Percentiles rank a stretch among this genome's conserved stretches.
These are phyloP conservation scores for Fusarium chlamydosporum DNA, from an alignment of 2,329 filamentous ascomycete genomes.

Conservation along the genomic window DNA sequence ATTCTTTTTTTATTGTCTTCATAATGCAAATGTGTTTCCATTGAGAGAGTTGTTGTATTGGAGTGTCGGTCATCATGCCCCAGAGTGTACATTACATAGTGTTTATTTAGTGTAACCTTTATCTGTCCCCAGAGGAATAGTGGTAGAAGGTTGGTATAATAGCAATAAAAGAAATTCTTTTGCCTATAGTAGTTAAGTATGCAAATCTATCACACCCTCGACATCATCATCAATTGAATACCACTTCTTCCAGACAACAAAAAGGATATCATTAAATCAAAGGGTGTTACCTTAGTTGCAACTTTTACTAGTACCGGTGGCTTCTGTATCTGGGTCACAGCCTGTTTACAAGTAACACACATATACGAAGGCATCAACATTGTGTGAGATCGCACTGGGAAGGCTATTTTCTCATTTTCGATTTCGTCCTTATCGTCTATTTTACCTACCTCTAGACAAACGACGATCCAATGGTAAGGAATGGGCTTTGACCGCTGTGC, in stretches of 20 bases:
- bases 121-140: too few species aligned
- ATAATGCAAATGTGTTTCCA: too few species aligned
- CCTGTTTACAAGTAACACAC: slow-evolving; percentile 30
- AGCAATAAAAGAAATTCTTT: too few species aligned
- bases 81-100: too few species aligned
- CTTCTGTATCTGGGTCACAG: slow-evolving; percentile 38
- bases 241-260: slow-evolving; percentile 33
- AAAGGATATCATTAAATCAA: slow-evolving; percentile 8
- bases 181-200: too few species aligned
- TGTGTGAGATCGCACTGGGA: slow-evolving; percentile 33
- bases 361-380: slow-evolving; percentile 26
- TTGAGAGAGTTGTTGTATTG: too few species aligned
- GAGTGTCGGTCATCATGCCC: too few species aligned
- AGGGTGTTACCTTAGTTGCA: slow-evolving; percentile 12
- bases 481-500: too few species aligned
- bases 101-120: too few species aligned
- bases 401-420: slow-evolving; percentile 31
- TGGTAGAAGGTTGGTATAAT: too few species aligned
- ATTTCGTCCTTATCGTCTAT: slow-evolving; percentile 53
- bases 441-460: slow-evolving; percentile 50
- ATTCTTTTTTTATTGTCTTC: too few species aligned
- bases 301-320: slow-evolving; percentile 40
- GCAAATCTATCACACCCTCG: slow-evolving; percentile 42
- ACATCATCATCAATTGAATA: slow-evolving; percentile 44
- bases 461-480: too few species aligned